A percentile compares a stretch with the other conserved stretches of the same genome.
These are phyloP conservation scores for Xylaria polymorpha DNA, from an alignment of 2,329 filamentous ascomycete genomes.

Conservation along the genomic window DNA sequence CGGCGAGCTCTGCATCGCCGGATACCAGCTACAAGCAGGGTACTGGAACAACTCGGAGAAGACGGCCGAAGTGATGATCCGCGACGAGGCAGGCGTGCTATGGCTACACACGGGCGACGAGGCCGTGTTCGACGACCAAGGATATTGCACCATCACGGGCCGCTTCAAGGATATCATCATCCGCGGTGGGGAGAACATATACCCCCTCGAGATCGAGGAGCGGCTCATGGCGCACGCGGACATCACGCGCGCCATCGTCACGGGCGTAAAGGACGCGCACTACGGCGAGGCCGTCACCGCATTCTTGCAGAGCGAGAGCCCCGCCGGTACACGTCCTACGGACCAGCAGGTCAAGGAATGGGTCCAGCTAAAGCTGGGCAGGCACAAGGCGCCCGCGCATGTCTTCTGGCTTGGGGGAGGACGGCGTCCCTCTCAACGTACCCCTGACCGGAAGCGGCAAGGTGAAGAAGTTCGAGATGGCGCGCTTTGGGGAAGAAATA, in stretches of 20 bases:
- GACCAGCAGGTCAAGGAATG: conserved; percentile 70
- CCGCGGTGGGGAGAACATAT: conserved; percentile 78
- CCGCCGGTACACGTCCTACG: conserved; percentile 53
- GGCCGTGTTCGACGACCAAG: conserved; percentile 73
- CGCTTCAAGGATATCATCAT: conserved; percentile 86
- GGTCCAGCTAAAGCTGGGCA: conserved; percentile 70
- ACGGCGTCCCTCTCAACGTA: conserved; percentile 64
- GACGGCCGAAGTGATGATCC: conserved; percentile 70
- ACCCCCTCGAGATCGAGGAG: conserved; percentile 81
- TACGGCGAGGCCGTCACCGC: conserved; percentile 80
- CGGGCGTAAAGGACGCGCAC: conserved; percentile 75
- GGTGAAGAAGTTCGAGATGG: conserved; percentile 75
- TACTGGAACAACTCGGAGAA: conserved; percentile 79
- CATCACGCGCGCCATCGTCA: conserved; percentile 73
- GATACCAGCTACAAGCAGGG: conserved; percentile 77
- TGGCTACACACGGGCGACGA: conserved; percentile 78
- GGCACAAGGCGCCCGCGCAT: conserved; percentile 76
- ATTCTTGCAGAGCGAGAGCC: conserved; percentile 60
- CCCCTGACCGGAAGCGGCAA: conserved; percentile 79
- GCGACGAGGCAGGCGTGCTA: conserved; percentile 64
- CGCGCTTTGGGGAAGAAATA: conserved; percentile 65
- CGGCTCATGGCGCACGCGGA: conserved; percentile 72
- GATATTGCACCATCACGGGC: conserved; percentile 79
- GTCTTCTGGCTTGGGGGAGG: conserved; percentile 81
- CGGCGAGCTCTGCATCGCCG: conserved; percentile 81